phyloP scores from a whole-genome alignment of 2,329 filamentous ascomycete genomes.

The Aspergillus awamori region DNA sequence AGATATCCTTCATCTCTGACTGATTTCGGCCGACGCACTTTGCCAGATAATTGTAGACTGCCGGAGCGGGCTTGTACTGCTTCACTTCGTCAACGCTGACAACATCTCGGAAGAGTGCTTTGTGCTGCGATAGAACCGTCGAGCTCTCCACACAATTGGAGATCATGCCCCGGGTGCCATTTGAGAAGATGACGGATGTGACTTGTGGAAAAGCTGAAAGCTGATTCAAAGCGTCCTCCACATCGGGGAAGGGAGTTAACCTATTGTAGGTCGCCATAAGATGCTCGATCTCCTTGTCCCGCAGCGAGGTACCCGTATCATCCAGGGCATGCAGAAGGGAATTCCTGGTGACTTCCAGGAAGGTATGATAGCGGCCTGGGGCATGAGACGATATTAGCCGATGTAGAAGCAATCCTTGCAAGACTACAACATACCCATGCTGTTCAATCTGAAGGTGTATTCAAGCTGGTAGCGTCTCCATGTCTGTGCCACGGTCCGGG shows the following conservation, averaged over 20 bases:
- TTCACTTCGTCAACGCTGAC: slow-evolving; percentile 63
- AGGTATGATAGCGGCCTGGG: slow-evolving; percentile 63
- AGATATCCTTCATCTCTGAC: slow-evolving; percentile 56
- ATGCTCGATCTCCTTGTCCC: slow-evolving; percentile 46
- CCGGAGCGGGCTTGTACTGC: slow-evolving; percentile 67
- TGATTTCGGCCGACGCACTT: slow-evolving; percentile 51
- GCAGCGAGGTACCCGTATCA: slow-evolving; percentile 57
- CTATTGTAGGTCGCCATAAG: slow-evolving; percentile 68
- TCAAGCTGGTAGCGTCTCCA: slow-evolving; percentile 74
- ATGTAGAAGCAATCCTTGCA: neutral
- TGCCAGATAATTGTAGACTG: slow-evolving; percentile 64
- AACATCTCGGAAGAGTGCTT: slow-evolving; percentile 55
- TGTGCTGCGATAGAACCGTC: slow-evolving; percentile 56
- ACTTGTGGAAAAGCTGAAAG: slow-evolving; percentile 50
- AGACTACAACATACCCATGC: slow-evolving; percentile 63
- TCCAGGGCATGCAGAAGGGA: slow-evolving; percentile 66
- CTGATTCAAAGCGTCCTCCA: slow-evolving; percentile 55
- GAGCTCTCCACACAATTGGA: slow-evolving; percentile 61
- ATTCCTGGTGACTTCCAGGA: slow-evolving; percentile 64
- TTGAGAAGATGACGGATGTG: slow-evolving; percentile 68
- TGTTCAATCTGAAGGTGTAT: slow-evolving; percentile 75
- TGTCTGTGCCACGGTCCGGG: slow-evolving; percentile 58
- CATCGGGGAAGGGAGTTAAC: slow-evolving; percentile 67
- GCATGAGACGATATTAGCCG: slow-evolving; percentile 7
- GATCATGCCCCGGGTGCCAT: slow-evolving; percentile 68